Evolutionary conservation across 306 rosid genomes (phyloP).

Genomic region (Prunus mume): DNA sequence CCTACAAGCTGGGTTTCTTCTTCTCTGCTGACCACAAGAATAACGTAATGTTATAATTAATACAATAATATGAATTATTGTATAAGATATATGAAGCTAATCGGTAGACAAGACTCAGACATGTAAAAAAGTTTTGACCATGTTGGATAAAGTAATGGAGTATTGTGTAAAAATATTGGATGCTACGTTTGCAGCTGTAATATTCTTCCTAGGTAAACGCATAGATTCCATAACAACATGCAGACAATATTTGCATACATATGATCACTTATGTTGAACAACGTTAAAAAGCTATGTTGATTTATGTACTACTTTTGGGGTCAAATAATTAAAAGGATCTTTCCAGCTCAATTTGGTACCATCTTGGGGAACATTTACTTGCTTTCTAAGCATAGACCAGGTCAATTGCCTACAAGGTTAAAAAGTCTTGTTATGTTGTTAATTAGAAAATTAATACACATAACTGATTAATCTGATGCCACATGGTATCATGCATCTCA

Average conservation of each 20-base stretch:
- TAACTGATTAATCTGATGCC: too few relatives aligned
- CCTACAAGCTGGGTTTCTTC: not conserved
- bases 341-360: constrained; percentile 18
- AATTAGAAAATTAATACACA: too few relatives aligned
- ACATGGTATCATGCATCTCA: too few relatives aligned
- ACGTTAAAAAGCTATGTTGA: not conserved
- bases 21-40: not conserved
- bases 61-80: not conserved
- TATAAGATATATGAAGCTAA: not conserved
- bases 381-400: not conserved
- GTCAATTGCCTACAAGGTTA: not conserved
- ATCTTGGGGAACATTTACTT: constrained; percentile 21
- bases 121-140: not conserved
- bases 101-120: not conserved
- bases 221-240: constrained; percentile 3
- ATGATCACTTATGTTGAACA: not conserved
- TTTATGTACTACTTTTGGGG: not conserved
- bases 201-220: not conserved
- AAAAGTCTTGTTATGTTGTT: not conserved
- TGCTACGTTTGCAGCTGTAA: not conserved
- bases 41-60: not conserved
- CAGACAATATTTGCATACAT: constrained; percentile 2
- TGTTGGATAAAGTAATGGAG: not conserved
- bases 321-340: constrained; percentile 13
- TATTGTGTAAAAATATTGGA: not conserved